Evolutionary conservation across 192 early-diverging fungal species (phyloP).

Genomic region (Umbelopsis isabellina): DNA sequence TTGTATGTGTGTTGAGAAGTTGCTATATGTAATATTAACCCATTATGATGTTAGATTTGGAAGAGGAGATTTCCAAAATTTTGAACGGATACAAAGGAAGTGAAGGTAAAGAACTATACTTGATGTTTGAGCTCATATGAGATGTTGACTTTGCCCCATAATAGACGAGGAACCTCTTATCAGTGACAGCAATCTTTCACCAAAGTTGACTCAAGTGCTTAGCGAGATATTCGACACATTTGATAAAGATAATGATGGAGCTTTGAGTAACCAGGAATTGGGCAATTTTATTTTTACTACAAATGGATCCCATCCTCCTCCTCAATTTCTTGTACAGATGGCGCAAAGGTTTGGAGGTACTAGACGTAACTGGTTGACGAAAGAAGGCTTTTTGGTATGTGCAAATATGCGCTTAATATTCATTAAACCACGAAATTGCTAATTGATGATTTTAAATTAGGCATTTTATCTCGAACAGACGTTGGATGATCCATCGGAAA

Average conservation of each 20-base stretch:
- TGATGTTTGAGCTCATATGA: not conserved
- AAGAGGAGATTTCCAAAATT: constrained; percentile 51
- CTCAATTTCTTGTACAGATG: constrained; percentile 57
- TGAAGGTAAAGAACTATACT: constrained; percentile 12
- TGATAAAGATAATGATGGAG: constrained; percentile 53
- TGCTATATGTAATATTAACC: not conserved
- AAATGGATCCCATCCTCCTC: constrained; percentile 54
- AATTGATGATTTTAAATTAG: not conserved
- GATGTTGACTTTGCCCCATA: not conserved
- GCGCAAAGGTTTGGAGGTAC: constrained; percentile 53
- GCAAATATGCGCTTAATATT: no score
- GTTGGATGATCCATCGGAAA: constrained; percentile 59
- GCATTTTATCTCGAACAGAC: constrained; percentile 61
- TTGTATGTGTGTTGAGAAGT: not conserved
- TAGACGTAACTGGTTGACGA: constrained; percentile 46
- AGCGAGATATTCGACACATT: constrained; percentile 49
- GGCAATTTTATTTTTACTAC: constrained; percentile 51
- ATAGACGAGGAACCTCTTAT: constrained; percentile 44
- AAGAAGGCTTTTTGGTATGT: constrained; percentile 51
- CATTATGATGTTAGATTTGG: constrained; percentile 39
- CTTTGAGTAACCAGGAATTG: constrained; percentile 46
- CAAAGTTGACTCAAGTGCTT: constrained; percentile 40
- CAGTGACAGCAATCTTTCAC: constrained; percentile 42
- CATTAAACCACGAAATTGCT: no score
- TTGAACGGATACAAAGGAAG: constrained; percentile 46